A percentile compares a stretch with the other conserved stretches of the same genome.
These are phyloP conservation scores for Ploettnerulaceae sp. DNA, from an alignment of 2,329 filamentous ascomycete species.

Conservation along the genomic window DNA sequence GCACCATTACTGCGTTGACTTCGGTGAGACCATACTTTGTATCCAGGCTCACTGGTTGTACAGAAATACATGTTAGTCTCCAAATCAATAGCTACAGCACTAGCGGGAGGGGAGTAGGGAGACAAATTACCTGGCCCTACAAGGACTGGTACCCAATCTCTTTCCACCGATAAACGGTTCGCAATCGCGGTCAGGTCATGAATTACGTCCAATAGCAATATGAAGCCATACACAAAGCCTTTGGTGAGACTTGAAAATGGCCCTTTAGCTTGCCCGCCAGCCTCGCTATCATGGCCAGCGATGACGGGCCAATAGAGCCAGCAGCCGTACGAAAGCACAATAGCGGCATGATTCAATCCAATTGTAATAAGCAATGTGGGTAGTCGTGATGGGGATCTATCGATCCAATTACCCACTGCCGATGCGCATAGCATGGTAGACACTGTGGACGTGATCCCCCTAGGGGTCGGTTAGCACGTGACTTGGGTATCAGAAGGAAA, in stretches of 20 bases:
- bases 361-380: slow-evolving; percentile 37
- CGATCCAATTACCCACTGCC: slow-evolving; percentile 38
- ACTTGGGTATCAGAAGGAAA: no score
- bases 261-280: neutral
- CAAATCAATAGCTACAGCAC: neutral
- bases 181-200: slow-evolving; percentile 38
- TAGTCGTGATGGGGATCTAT: slow-evolving; percentile 36
- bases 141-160: slow-evolving; percentile 38
- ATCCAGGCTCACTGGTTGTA: slow-evolving; percentile 17
- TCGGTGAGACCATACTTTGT: slow-evolving; percentile 28
- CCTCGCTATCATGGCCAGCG: slow-evolving; percentile 16
- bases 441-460: slow-evolving; percentile 32
- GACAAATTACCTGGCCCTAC: slow-evolving; percentile 25
- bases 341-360: slow-evolving; percentile 36
- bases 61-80: neutral
- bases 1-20: slow-evolving; percentile 48
- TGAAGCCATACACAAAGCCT: slow-evolving; percentile 30
- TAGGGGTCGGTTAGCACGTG: slow-evolving; percentile 15
- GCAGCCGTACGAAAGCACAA: slow-evolving; percentile 33
- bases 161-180: slow-evolving; percentile 40
- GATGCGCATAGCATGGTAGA: slow-evolving; percentile 38
- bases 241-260: slow-evolving; percentile 12
- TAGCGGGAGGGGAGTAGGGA: no score
- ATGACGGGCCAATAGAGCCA: slow-evolving; percentile 37
- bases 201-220: slow-evolving; percentile 36